Evolutionary conservation across 768 basidiomycete genomes (phyloP), one percentile per base, ranked within the genome.

Genomic region (Agaricus bisporus): DNA sequence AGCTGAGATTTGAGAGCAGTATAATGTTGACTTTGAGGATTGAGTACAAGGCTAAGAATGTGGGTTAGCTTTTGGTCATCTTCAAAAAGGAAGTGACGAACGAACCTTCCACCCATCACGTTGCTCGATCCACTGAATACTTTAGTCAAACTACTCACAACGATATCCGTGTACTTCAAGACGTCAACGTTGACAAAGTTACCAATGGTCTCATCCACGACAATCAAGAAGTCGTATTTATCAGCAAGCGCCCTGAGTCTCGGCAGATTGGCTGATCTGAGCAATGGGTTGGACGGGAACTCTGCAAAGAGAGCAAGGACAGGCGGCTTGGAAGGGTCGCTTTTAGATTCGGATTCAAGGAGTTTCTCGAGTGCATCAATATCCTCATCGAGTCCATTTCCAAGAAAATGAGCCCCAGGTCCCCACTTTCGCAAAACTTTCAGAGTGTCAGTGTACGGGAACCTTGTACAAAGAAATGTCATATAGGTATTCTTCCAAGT

Each of bases 391-490:
- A 85, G 68, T 0, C 95, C 95, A 56, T 80, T 73, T 5, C 93
- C 95, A 42, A 91, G 77, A 73, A 98, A 95, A 65, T 92, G 78
- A 59, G 85, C 91, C 1, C 95, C 95, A 2, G 90, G 91, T 1
- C 95, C 95, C 93, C 94, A 98, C 69, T 99, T 98, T 60, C 94
- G 76, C 1, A 98, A 74, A 38, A 95, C 80, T 68, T 98, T 98
- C 55, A 95, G 79, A 4, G 95, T 98, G 64, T 98, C 95, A 8
- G 84, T 91, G 66, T 98, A 99, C 0, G 94, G 87, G 68, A 98
- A 99, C 14, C 95, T 97, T 58, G 32, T 25, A 20, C 47, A 35
- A 35, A 11, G 37, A 41, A 59, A 46, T 20, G 20, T n/a, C 17
- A 28, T 15, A 1, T 3, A 11, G 14, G 43, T 48, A 37, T 5